These are phyloP conservation scores for Colletotrichum lentis DNA, from an alignment of 2,329 filamentous ascomycete species.

Conservation along the genomic window DNA sequence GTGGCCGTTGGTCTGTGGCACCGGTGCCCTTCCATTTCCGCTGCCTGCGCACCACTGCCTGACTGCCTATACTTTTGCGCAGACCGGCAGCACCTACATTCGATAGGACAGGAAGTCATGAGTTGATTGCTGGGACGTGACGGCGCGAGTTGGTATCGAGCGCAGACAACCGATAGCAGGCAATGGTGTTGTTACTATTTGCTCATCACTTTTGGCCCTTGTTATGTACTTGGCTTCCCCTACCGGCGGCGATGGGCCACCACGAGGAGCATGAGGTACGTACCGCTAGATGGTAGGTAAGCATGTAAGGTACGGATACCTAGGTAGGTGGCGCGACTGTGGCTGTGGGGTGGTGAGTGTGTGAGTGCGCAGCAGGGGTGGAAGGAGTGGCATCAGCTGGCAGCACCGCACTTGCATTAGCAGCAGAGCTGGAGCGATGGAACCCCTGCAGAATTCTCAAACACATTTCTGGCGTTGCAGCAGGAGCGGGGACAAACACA, in stretches of 20 bases:
- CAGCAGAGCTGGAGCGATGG: conserved; percentile 31
- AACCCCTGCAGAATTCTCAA: conserved; percentile 42
- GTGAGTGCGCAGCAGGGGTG: conserved; percentile 9
- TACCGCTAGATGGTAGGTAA: conserved; percentile 3
- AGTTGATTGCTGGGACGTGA: no score
- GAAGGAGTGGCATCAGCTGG: background rate
- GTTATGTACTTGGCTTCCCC: conserved; percentile 3
- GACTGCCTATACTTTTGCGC: no score
- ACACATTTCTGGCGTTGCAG: conserved; percentile 38
- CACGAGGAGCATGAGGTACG: background rate
- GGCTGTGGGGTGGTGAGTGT: conserved; percentile 1
- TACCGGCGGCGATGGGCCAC: background rate
- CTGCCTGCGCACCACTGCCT: background rate
- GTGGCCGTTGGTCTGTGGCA: background rate
- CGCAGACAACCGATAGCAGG: background rate
- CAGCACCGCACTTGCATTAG: conserved; percentile 10
- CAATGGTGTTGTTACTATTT: background rate
- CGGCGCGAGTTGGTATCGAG: background rate
- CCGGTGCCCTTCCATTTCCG: background rate
- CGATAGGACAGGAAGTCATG: no score
- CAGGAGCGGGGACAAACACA: conserved; percentile 26
- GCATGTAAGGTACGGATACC: background rate
- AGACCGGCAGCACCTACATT: no score
- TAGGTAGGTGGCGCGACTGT: background rate
- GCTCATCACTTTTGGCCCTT: background rate